Evolutionary conservation across 345 rosid species (phyloP), one percentile per base, ranked within the genome.

Genomic region (Schrenkiella parvula): DNA sequence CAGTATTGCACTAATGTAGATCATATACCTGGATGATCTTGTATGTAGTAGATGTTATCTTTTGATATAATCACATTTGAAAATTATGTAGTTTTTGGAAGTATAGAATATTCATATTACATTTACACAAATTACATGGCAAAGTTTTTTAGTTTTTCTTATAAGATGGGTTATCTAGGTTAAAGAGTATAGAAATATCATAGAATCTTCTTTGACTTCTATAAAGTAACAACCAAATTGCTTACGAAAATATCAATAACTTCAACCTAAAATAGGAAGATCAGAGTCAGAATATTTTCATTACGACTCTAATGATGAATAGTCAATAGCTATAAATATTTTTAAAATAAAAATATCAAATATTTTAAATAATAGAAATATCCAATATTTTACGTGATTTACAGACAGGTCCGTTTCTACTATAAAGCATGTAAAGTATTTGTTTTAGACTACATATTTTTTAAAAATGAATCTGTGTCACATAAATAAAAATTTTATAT

Each of bases 181-280:
- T 43, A 56, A 55, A 12, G 35, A 41, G 18, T 54, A 28, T 53
- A 39, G 4, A 9, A 68, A 41, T 28, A 12, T 8, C n/a, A 35
- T 3, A 71, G 68, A 71, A 71, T 48, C 60, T 48, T 23, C 60
- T 51, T 71, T 71, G 74, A 47, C 74, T 70, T 57, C 38, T 58
- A 70, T 32, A 46, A 57, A 59, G 53, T 46, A 70, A 58, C 37
- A 58, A 41, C 17, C 44, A 57, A 56, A 56, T 69, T 56, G 44
- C 65, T 55, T 55, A 55, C 22, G 54, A 26, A 64, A n/a, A 14
- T 35, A 10, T 10, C 54, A 37, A 12, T 37, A 37, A 12, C 41
- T 28, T 28, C 31, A 28, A 28, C 31, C 31, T 23, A 23, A 3
- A 3, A 23, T 1, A 3, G 3, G 1, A 1, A 23, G 1, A 23